Conservation (phyloP, 176 grass and related monocot genomes). For the Pharus latifolius region DNA sequence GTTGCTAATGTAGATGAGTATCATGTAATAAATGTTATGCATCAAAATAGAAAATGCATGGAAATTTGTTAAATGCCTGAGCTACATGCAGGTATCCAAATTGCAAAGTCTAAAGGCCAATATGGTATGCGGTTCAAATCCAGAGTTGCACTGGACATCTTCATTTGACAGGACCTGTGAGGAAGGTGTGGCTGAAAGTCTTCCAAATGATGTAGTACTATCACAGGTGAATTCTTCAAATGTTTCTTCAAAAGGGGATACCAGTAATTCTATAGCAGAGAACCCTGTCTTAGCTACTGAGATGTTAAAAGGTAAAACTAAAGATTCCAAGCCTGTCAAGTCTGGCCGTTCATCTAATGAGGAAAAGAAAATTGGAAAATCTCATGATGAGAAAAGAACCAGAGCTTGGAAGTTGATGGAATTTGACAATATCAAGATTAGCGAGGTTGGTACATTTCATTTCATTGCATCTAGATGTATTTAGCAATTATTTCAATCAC, state of each 20-base stretch:
- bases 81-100: conserved; percentile 70
- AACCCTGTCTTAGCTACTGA: conserved; percentile 40
- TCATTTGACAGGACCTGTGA: conserved; percentile 76
- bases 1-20: background rate
- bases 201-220: conserved; percentile 51
- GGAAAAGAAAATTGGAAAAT: conserved; percentile 82
- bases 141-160: conserved; percentile 69
- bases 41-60: background rate
- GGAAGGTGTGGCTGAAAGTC: conserved; percentile 50
- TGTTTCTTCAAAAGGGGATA: conserved; percentile 58
- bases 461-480: conserved; percentile 14
- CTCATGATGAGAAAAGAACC: conserved; percentile 76
- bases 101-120: conserved; percentile 93
- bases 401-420: conserved; percentile 81
- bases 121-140: conserved; percentile 87
- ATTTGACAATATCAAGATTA: conserved; percentile 98
- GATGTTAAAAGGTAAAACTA: conserved; percentile 51
- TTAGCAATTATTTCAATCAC: conserved; percentile 10
- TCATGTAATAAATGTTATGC: too few species aligned
- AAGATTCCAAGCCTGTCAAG: conserved; percentile 69
- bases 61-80: background rate
- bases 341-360: conserved; percentile 77
- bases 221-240: conserved; percentile 43
- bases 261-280: conserved; percentile 43
- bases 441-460: conserved; percentile 59